Evolutionary conservation across 2,329 filamentous ascomycete genomes (phyloP), one percentile per base, ranked within the genome.

Genomic region (Diaporthe sp.): DNA sequence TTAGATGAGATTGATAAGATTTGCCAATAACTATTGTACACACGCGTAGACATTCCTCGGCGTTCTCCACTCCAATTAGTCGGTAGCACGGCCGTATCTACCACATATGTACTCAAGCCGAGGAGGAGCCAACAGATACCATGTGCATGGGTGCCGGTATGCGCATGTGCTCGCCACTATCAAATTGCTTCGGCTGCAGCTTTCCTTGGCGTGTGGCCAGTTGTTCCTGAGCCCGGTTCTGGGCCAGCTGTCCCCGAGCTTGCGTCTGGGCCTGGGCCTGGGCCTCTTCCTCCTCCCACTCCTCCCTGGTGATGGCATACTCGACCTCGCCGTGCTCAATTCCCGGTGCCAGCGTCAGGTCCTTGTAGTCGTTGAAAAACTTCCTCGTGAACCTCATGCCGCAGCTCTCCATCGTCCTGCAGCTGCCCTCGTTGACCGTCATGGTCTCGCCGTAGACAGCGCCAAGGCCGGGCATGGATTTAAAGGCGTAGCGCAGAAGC

Each of bases 1-100:
- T 60, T 42, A 60, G 57, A 60, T 60, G 57, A 60, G 57, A 60
- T 60, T 60, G 57, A 60, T 60, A 60, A 60, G 57, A 60, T 60
- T 42, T 60, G 54, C 54, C 54, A 57, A 57, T 57, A 33, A 19
- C 30, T 57, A 33, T 9, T 33, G 54, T 57, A 22, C 28, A 42
- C 35, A 60, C 30, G 30, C 30, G 19, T 58, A 38, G 25, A 38
- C 33, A 13, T 58, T 28, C 9, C 55, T 38, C 33, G 55, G 55
- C 33, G 12, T 35, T 38, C 19, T 15, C 55, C 55, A 58, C 55
- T 28, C 55, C 55, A 12, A 58, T 38, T 58, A 38, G 33, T 38
- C 19, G 9, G 33, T 9, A 38, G 19, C 7, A n/a, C 30, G 55
- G 55, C 8, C 33, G 8, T 15, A n/a, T 38, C 33, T 13, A 22